A percentile compares a stretch with the other conserved stretches of the same genome.
phyloP scores from a whole-genome alignment of 2,329 filamentous ascomycete genomes.

The Dactylonectria estremocensis region DNA sequence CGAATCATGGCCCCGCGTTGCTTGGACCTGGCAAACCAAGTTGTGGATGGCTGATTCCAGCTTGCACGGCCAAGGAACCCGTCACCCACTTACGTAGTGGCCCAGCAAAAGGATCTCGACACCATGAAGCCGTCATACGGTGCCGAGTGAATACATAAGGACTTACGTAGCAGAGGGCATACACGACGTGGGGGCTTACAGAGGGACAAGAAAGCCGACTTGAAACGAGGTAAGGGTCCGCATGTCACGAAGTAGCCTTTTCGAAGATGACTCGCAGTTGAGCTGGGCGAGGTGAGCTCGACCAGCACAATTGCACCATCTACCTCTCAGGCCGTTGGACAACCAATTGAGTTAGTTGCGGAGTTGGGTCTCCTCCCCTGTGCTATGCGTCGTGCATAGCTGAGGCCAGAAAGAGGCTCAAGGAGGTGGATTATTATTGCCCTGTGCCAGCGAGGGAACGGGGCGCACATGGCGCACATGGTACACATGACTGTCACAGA shows the following conservation, averaged over 20 bases:
- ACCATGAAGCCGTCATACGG: constrained; percentile 22
- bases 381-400: constrained; percentile 27
- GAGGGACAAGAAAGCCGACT: constrained; percentile 30
- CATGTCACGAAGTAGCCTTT: constrained; percentile 43
- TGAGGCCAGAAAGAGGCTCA: constrained; percentile 16
- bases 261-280: constrained; percentile 47
- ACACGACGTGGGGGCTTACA: constrained; percentile 12
- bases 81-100: constrained; percentile 11
- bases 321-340: constrained; percentile 35
- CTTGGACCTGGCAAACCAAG: constrained; percentile 19
- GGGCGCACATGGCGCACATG: constrained; percentile 19
- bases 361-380: constrained; percentile 10
- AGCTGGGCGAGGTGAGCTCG: constrained; percentile 38
- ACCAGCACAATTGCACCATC: constrained; percentile 32
- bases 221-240: constrained; percentile 45
- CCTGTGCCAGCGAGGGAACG: constrained; percentile 25
- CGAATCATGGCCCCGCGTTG: constrained; percentile 31
- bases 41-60: constrained; percentile 11
- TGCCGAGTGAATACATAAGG: constrained; percentile 4
- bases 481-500: constrained; percentile 22
- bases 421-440: constrained; percentile 13
- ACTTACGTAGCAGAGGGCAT: constrained; percentile 1
- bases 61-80: constrained; percentile 3
- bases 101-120: constrained; percentile 14
- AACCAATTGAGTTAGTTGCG: constrained; percentile 39